Evolutionary conservation across 352 stramenopile species (phyloP).

Genomic region (Lagenidium giganteum): DNA sequence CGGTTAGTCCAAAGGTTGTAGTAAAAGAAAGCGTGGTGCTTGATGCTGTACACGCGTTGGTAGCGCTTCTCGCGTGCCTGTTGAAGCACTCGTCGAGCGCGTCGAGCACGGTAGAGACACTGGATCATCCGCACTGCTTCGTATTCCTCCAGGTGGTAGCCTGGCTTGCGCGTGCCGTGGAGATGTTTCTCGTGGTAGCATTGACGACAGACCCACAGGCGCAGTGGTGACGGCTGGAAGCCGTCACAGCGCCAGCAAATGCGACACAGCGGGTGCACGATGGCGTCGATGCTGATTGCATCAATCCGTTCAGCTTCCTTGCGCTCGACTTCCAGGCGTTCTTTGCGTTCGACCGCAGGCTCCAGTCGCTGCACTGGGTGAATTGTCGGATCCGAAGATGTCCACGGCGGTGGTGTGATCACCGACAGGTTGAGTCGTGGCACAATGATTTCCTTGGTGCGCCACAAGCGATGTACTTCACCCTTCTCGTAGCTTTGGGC

Average conservation of each 20-base stretch:
- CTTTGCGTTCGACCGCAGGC: slow-evolving; percentile 33
- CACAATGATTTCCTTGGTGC: slow-evolving; percentile 31
- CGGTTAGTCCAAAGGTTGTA: slow-evolving; percentile 59
- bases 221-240: slow-evolving; percentile 60
- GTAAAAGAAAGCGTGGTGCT: slow-evolving; percentile 72
- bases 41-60: slow-evolving; percentile 71
- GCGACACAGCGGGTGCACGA: slow-evolving; percentile 68
- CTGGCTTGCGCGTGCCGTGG: slow-evolving; percentile 37
- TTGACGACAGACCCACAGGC: slow-evolving; percentile 62
- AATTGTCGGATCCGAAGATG: slow-evolving; percentile 27
- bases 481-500: slow-evolving; percentile 50
- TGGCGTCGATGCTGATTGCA: slow-evolving; percentile 51
- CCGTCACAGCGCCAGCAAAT: slow-evolving; percentile 74
- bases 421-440: slow-evolving; percentile 41
- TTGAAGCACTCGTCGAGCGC: slow-evolving; percentile 44
- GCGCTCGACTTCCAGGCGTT: slow-evolving; percentile 24
- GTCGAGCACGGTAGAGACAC: slow-evolving; percentile 49
- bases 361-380: slow-evolving; percentile 40
- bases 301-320: slow-evolving; percentile 43
- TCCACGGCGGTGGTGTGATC: slow-evolving; percentile 29
- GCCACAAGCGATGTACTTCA: slow-evolving; percentile 46
- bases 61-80: slow-evolving; percentile 53
- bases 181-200: slow-evolving; percentile 72
- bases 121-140: slow-evolving; percentile 76
- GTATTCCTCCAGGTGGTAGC: slow-evolving; percentile 47